phyloP scores from a whole-genome alignment of 768 basidiomycete genomes.

The Trametes sanguinea region DNA sequence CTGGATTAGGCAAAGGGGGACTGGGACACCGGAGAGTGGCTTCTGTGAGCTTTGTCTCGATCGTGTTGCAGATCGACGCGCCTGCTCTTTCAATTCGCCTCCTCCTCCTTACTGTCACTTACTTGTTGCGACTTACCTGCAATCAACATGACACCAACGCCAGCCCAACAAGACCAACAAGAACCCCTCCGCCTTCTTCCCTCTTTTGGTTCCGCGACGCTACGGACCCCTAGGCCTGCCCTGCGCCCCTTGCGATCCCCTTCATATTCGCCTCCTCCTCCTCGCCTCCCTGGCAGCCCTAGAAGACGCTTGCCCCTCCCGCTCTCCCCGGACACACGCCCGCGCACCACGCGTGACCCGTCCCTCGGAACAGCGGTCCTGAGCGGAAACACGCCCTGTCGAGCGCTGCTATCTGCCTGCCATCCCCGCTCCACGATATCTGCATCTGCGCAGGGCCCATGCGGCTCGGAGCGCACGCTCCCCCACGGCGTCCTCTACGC shows the following conservation, averaged over 20 bases:
- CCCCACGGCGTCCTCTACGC: not conserved
- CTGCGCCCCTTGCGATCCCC: not conserved
- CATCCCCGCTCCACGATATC: conserved; percentile 12
- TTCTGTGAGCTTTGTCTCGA: conserved; percentile 18
- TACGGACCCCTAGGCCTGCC: not conserved
- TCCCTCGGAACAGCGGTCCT: conserved; percentile 18
- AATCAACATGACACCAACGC: not conserved
- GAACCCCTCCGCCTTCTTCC: not conserved
- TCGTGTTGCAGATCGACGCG: conserved; percentile 25
- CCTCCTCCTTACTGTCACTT: not conserved
- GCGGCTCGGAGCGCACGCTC: not conserved
- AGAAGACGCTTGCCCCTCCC: not conserved
- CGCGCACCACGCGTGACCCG: conserved; percentile 15
- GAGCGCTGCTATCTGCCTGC: not conserved
- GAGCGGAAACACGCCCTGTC: conserved; percentile 10
- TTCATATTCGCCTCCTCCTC: not conserved
- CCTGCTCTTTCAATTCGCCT: not conserved
- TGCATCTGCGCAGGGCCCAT: conserved; percentile 8
- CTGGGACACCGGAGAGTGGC: conserved; percentile 19
- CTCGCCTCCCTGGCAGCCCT: not conserved
- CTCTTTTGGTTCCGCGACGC: conserved; percentile 21
- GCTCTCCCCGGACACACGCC: conserved; percentile 6
- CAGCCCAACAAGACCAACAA: not conserved
- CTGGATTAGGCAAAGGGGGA: conserved; percentile 2
- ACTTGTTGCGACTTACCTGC: not conserved